Conservation (phyloP, 23 red algal species). For the Gracilaria domingensis region DNA sequence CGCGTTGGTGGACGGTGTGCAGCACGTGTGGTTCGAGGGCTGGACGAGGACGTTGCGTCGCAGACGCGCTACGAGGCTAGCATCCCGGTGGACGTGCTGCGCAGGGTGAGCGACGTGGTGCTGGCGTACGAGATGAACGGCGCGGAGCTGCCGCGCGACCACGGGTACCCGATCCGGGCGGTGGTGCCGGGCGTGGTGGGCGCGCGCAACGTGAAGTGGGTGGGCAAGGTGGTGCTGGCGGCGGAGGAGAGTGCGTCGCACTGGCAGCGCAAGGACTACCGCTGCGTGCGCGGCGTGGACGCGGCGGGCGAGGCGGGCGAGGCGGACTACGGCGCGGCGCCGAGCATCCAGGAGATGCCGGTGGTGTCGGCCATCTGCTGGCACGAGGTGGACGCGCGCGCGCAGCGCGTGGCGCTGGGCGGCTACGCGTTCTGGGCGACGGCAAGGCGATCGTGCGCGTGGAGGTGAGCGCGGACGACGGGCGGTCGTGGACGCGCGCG, state of each 20-base stretch:
- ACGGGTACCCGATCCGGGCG: slow-evolving; percentile 88
- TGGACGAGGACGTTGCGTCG: slow-evolving; percentile 69
- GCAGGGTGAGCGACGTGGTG: slow-evolving; percentile 65
- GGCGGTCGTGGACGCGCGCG: slow-evolving; percentile 74
- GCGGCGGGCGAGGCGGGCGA: slow-evolving; percentile 10
- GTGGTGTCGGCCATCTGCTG: slow-evolving; percentile 80
- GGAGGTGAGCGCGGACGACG: slow-evolving; percentile 63
- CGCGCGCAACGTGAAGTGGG: slow-evolving; percentile 96
- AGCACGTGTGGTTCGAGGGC: slow-evolving; percentile 80
- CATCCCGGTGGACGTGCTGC: slow-evolving; percentile 69
- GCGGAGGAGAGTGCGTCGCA: slow-evolving; percentile 65
- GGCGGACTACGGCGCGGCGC: slow-evolving; percentile 70
- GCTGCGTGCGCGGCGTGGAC: slow-evolving; percentile 58
- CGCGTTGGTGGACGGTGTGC: not conserved
- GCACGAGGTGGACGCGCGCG: not conserved
- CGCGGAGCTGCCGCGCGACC: slow-evolving; percentile 80
- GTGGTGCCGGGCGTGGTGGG: slow-evolving; percentile 93
- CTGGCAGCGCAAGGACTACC: slow-evolving; percentile 91
- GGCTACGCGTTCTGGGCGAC: slow-evolving; percentile 68
- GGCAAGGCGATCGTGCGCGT: slow-evolving; percentile 37
- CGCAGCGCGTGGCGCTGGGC: slow-evolving; percentile 44
- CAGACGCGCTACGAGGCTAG: slow-evolving; percentile 75
- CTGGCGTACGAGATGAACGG: slow-evolving; percentile 97
- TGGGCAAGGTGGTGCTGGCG: slow-evolving; percentile 65
- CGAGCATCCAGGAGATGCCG: slow-evolving; percentile 89